Conservation (phyloP, 352 stramenopile species). For the Phytophthora agathidicida region DNA sequence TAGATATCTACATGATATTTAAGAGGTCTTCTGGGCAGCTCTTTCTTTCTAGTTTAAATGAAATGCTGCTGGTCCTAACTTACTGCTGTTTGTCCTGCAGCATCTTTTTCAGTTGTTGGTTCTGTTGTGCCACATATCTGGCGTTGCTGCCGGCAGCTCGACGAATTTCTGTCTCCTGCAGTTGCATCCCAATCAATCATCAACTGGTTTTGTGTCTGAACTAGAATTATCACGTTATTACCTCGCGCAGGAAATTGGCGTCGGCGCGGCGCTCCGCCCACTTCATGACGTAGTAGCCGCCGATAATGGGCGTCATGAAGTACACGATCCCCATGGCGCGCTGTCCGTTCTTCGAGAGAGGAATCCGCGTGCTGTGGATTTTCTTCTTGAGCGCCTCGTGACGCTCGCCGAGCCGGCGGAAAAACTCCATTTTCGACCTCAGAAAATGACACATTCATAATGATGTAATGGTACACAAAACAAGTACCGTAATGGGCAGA, state of each 20-base stretch:
- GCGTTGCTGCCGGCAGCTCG: slow-evolving; percentile 49
- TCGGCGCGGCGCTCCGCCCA: slow-evolving; percentile 80
- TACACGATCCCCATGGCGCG: slow-evolving; percentile 90
- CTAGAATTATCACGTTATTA: slow-evolving; percentile 15
- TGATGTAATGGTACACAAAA: not conserved
- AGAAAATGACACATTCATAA: slow-evolving; percentile 3
- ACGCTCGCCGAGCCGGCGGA: slow-evolving; percentile 70
- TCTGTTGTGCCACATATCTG: slow-evolving; percentile 69
- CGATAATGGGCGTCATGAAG: slow-evolving; percentile 88
- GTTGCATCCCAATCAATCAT: too few relatives aligned
- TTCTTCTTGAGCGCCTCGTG: slow-evolving; percentile 92
- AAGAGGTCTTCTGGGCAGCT: too few relatives aligned
- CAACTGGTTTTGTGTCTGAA: too few relatives aligned
- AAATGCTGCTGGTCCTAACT: not conserved
- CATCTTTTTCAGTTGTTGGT: slow-evolving; percentile 65
- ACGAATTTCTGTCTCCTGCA: slow-evolving; percentile 73
- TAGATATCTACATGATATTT: too few relatives aligned
- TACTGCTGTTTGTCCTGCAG: slow-evolving; percentile 48
- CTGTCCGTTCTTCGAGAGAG: slow-evolving; percentile 88
- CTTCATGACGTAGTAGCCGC: slow-evolving; percentile 94
- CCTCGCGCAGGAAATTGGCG: slow-evolving; percentile 78
- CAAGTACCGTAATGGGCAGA: not conserved
- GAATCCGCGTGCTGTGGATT: slow-evolving; percentile 92
- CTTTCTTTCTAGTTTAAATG: too few relatives aligned
- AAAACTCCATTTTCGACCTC: slow-evolving; percentile 65